Conservation (phyloP, 2,329 filamentous ascomycete genomes). For the Cercospora sp. region DNA sequence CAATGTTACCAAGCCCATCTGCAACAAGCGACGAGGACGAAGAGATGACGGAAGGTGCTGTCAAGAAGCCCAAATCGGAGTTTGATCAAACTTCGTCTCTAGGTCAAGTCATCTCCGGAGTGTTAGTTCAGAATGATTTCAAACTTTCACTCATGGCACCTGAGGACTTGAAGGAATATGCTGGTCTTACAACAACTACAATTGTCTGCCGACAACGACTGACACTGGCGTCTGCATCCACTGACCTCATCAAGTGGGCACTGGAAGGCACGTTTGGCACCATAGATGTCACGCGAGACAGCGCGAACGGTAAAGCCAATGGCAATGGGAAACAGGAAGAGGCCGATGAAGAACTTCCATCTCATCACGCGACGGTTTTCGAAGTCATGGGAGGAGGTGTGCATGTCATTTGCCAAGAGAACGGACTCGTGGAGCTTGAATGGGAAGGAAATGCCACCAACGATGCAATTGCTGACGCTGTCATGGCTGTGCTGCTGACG, state of each 20-base stretch:
- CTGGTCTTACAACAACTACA: conserved; percentile 92
- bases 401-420: conserved; percentile 60
- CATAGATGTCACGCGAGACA: conserved; percentile 52
- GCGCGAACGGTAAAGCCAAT: conserved; percentile 26
- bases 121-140: conserved; percentile 96
- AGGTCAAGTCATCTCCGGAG: conserved; percentile 72
- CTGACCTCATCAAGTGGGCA: conserved; percentile 91
- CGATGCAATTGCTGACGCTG: conserved; percentile 94
- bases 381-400: conserved; percentile 86
- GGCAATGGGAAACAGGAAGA: conserved; percentile 48
- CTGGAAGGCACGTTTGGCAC: conserved; percentile 91
- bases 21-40: conserved; percentile 48
- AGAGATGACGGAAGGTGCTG: conserved; percentile 31
- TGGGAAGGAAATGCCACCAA: conserved; percentile 99
- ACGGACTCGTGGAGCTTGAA: conserved; percentile 82
- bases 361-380: conserved; percentile 53
- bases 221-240: conserved; percentile 80
- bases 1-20: conserved; percentile 37
- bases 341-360: conserved; percentile 65
- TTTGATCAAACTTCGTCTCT: conserved; percentile 45
- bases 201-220: conserved; percentile 91
- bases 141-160: conserved; percentile 96
- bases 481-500: conserved; percentile 87
- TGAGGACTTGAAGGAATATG: conserved; percentile 92
- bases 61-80: conserved; percentile 42